A percentile compares a stretch with the other conserved stretches of the same genome.
Conservation (phyloP, 2,329 filamentous ascomycete species). For the Fusarium poae region DNA sequence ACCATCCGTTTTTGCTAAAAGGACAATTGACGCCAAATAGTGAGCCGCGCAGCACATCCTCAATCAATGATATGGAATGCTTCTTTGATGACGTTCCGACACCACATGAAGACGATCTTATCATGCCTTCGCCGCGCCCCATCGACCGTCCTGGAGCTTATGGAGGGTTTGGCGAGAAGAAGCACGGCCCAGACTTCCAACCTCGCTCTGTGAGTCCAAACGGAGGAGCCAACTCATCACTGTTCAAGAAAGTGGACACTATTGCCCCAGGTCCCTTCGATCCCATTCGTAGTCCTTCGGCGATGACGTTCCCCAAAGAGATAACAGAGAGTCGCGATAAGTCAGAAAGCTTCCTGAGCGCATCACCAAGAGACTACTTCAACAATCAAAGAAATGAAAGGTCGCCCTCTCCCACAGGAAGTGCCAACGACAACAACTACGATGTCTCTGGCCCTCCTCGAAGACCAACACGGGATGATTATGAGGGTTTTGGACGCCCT, state of each 20-base stretch:
- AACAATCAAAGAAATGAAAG: constrained; percentile 18
- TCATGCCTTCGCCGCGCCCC: constrained; percentile 55
- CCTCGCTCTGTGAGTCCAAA: constrained; percentile 45
- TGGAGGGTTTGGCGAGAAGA: constrained; percentile 60
- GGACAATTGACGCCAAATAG: constrained; percentile 75
- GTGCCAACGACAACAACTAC: constrained; percentile 42
- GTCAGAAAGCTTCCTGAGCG: constrained; percentile 40
- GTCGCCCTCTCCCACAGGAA: constrained; percentile 29
- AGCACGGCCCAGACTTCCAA: constrained; percentile 43
- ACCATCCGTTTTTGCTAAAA: constrained; percentile 66
- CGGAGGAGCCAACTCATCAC: constrained; percentile 47
- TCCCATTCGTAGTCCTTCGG: constrained; percentile 55
- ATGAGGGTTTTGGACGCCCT: constrained; percentile 69
- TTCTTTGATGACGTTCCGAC: constrained; percentile 61
- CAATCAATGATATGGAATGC: constrained; percentile 63
- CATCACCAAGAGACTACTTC: constrained; percentile 36
- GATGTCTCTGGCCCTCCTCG: constrained; percentile 53
- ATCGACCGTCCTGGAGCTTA: constrained; percentile 62
- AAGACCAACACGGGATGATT: constrained; percentile 64
- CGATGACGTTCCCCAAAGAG: constrained; percentile 50
- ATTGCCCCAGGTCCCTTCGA: constrained; percentile 77
- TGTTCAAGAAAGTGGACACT: constrained; percentile 73
- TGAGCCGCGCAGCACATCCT: constrained; percentile 71
- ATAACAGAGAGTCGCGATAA: constrained; percentile 31
- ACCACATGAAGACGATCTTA: constrained; percentile 57